Evolutionary conservation across 2,329 filamentous ascomycete genomes (phyloP), one percentile per base, ranked within the genome.

Genomic region (Pseudocercospora pini-densiflorae): DNA sequence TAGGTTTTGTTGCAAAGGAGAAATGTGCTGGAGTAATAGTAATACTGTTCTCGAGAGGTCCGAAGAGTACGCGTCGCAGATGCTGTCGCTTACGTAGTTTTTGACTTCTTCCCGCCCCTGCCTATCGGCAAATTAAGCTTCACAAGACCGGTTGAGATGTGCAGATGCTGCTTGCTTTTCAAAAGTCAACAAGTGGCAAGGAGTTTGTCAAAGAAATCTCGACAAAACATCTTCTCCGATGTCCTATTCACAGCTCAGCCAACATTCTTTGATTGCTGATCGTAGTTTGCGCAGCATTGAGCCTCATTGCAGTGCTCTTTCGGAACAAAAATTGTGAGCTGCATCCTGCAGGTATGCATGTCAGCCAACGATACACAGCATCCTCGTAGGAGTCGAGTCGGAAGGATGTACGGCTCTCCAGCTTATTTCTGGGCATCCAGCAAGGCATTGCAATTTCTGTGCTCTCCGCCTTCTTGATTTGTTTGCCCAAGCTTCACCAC

Each of bases 371-470:
- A 24, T 16, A 27, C 31, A 58, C 55, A 43, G 51, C 51, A 31
- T 55, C 51, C 51, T 55, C 27, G 3, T 16, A 31, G 7, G 23
- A 43, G 23, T 54, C 49, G 16, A 49, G 45, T 55, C 51, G 51
- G 51, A 55, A 55, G 51, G 27, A 55, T 55, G 16, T 16, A 29
- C 51, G 51, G 51, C 51, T 55, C 51, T 55, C 51, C 51, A 55
- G 51, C 51, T 54, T 54, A 55, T 33, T 55, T 16, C 24, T 12
- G 51, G 51, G 8, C 23, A 24, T 10, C 47, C 47, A 55, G 51
- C 51, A 55, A 27, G 51, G 27, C 51, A 27, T 55, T 55, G 51
- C 27, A 19, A 9, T 27, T 14, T n/a, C 16, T 24, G 21, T 27
- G 24, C 51, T n/a, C 24, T 24, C 51, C 16, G 23, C 27, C 40